Conservation (phyloP, 2,329 filamentous ascomycete genomes). For the Fusarium ramigenum region DNA sequence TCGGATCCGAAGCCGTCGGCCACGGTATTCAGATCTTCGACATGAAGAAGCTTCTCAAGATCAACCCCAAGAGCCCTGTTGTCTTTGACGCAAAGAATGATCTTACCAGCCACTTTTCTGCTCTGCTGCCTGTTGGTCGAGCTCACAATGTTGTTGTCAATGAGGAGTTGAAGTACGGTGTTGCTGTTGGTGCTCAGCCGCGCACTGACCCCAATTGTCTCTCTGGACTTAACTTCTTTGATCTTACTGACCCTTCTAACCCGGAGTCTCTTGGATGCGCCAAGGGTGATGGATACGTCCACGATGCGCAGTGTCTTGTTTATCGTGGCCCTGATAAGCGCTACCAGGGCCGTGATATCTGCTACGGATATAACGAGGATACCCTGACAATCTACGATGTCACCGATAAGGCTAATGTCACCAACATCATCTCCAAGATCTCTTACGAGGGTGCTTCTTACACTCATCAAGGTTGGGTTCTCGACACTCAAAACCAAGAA, state of each 20-base stretch:
- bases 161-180: constrained; percentile 58
- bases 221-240: constrained; percentile 66
- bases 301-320: constrained; percentile 67
- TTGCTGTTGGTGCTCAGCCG: constrained; percentile 55
- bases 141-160: constrained; percentile 63
- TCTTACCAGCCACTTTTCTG: constrained; percentile 49
- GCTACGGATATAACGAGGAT: constrained; percentile 66
- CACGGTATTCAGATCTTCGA: constrained; percentile 74
- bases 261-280: constrained; percentile 64
- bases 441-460: constrained; percentile 66
- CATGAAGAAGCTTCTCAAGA: constrained; percentile 60
- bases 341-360: constrained; percentile 61
- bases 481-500: constrained; percentile 55
- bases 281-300: constrained; percentile 65
- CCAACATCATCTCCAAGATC: constrained; percentile 60
- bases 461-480: constrained; percentile 67
- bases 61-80: constrained; percentile 53
- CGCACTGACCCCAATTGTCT: constrained; percentile 52
- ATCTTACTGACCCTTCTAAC: constrained; percentile 63
- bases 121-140: constrained; percentile 50
- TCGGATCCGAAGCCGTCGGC: constrained; percentile 55
- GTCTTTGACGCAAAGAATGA: constrained; percentile 48
- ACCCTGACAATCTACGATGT: constrained; percentile 64
- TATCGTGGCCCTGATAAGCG: constrained; percentile 61
- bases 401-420: constrained; percentile 56